phyloP scores from a whole-genome alignment of 495 filamentous ascomycete species.

The Podospora pseudopauciseta region DNA sequence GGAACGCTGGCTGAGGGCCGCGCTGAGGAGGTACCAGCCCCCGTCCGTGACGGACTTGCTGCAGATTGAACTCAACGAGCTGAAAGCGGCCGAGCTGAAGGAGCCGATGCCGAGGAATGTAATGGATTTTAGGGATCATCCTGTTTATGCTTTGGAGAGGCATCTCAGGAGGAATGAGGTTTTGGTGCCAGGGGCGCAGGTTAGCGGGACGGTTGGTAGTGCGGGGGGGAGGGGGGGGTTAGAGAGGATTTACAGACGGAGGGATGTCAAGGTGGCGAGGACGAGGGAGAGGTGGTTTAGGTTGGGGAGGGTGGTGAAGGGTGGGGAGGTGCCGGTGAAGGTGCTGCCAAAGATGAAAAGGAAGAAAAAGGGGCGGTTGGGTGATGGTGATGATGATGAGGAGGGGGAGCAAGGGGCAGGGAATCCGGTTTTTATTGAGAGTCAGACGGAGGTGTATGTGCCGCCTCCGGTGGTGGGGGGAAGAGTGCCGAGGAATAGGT shows the following conservation, averaged over 20 bases:
- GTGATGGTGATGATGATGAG: constrained; percentile 36
- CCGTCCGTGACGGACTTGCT: constrained; percentile 61
- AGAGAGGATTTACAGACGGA: constrained; percentile 70
- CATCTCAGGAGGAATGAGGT: constrained; percentile 84
- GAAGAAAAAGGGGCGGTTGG: constrained; percentile 34
- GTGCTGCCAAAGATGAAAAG: constrained; percentile 48
- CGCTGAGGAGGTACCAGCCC: constrained; percentile 55
- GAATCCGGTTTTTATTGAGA: constrained; percentile 63
- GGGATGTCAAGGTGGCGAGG: constrained; percentile 70
- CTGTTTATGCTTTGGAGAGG: constrained; percentile 80
- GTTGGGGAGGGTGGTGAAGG: constrained; percentile 70
- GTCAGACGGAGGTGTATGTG: constrained; percentile 72
- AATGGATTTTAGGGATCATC: constrained; percentile 90
- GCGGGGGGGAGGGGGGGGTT: constrained; percentile 54
- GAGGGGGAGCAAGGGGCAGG: constrained; percentile 29
- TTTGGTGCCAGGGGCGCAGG: constrained; percentile 60
- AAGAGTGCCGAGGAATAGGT: constrained; percentile 77
- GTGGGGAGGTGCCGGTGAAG: constrained; percentile 74
- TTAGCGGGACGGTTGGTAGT: constrained; percentile 72
- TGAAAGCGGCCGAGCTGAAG: constrained; percentile 61
- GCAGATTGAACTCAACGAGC: constrained; percentile 74
- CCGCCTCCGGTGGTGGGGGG: constrained; percentile 74
- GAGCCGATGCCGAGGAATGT: constrained; percentile 91
- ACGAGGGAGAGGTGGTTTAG: constrained; percentile 86
- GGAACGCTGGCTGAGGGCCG: constrained; percentile 66